Evolutionary conservation across 2,329 filamentous ascomycete genomes (phyloP).

Genomic region (Tolypocladium ovalisporum): DNA sequence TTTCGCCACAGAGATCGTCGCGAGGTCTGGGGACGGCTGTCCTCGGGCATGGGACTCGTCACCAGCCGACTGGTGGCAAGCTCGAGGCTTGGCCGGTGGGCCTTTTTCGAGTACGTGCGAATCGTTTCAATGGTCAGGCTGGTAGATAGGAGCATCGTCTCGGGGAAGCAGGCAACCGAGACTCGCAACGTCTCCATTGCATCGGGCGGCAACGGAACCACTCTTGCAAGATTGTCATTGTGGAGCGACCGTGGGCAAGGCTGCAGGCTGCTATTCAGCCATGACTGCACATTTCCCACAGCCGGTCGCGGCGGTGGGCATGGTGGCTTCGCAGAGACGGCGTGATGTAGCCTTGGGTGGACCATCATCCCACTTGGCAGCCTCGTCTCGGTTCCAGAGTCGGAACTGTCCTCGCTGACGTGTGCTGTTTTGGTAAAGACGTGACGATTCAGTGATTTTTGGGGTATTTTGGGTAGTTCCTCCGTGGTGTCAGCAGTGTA

Average conservation of each 20-base stretch:
- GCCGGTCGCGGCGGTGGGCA: conserved; percentile 24
- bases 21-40: conserved; percentile 3
- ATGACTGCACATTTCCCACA: conserved; percentile 22
- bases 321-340: conserved; percentile 19
- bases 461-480: background rate
- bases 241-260: conserved; percentile 16
- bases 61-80: conserved; percentile 8
- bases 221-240: conserved; percentile 24
- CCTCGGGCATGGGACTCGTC: conserved; percentile 8
- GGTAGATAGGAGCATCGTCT: conserved; percentile 45
- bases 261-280: conserved; percentile 20
- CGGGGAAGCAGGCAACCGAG: conserved; percentile 45
- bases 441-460: background rate
- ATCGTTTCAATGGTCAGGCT: conserved; percentile 48
- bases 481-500: too few relatives aligned
- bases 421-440: conserved; percentile 1
- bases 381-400: conserved; percentile 5
- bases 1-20: conserved; percentile 25
- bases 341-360: conserved; percentile 7
- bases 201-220: conserved; percentile 39
- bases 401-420: conserved; percentile 1
- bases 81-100: conserved; percentile 28
- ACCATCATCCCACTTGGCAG: background rate
- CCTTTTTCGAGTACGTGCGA: conserved; percentile 41
- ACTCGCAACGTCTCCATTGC: conserved; percentile 43